A percentile compares a stretch with the other conserved stretches of the same genome.
Conservation (phyloP, 352 stramenopile genomes). For the Pythium brachiatum region DNA sequence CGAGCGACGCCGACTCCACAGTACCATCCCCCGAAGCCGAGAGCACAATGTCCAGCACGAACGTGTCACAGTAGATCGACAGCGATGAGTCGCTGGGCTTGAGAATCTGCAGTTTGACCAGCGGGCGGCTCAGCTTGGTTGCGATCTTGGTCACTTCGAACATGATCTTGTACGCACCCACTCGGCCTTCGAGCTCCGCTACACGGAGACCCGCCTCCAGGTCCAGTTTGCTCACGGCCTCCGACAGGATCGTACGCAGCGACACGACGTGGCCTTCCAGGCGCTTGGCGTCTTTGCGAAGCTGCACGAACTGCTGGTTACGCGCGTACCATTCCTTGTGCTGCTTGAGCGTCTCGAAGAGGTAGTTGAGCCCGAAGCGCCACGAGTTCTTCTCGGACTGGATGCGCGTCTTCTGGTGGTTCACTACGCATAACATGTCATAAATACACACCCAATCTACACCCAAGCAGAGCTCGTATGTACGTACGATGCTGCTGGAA, state of each 20-base stretch:
- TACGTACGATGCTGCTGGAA: constrained; percentile 74
- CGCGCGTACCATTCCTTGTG: constrained; percentile 88
- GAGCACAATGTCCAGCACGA: constrained; percentile 84
- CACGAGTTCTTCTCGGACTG: constrained; percentile 86
- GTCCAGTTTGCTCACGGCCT: constrained; percentile 82
- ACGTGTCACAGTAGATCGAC: constrained; percentile 87
- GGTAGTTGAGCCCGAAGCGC: constrained; percentile 86
- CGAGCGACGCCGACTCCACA: constrained; percentile 77
- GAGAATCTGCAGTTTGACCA: constrained; percentile 85
- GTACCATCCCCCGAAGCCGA: constrained; percentile 34
- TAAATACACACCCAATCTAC: neutral
- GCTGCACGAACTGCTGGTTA: constrained; percentile 88
- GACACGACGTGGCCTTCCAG: constrained; percentile 75
- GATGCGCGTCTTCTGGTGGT: constrained; percentile 69
- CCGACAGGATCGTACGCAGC: constrained; percentile 66
- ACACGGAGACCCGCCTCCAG: constrained; percentile 79
- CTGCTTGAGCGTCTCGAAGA: constrained; percentile 88
- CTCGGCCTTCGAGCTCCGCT: constrained; percentile 78
- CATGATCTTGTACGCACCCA: constrained; percentile 87
- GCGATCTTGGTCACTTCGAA: constrained; percentile 89
- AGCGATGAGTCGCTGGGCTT: constrained; percentile 85
- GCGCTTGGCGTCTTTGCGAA: constrained; percentile 79
- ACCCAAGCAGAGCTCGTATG: too few species aligned
- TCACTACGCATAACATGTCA: constrained; percentile 33
- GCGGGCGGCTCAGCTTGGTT: constrained; percentile 76